These are phyloP conservation scores for Kregervanrija fluxuum DNA, from an alignment of 805 yeast genomes.

Conservation along the genomic window DNA sequence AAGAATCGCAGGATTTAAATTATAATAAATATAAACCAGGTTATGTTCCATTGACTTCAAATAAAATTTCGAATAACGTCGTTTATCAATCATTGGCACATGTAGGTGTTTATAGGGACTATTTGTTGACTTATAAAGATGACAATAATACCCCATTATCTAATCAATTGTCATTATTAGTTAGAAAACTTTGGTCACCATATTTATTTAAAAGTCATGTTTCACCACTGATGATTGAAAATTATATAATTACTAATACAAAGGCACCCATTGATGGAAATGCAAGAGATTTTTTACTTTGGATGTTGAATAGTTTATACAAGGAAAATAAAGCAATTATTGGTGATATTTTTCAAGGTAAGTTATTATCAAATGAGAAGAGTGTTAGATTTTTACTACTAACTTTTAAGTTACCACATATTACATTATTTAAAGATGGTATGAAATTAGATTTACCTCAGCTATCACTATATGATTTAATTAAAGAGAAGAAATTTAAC, in stretches of 20 bases:
- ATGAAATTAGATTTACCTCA: slow-evolving; percentile 43
- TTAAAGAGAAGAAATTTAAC: slow-evolving; percentile 35
- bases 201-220: slow-evolving; percentile 52
- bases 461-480: slow-evolving; percentile 34
- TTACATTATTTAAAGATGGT: slow-evolving; percentile 48
- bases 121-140: slow-evolving; percentile 27
- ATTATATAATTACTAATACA: slow-evolving; percentile 37
- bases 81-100: slow-evolving; percentile 52
- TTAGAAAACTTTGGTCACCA: slow-evolving; percentile 60
- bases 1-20: slow-evolving; percentile 33
- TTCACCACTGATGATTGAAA: slow-evolving; percentile 61
- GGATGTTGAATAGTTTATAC: slow-evolving; percentile 49
- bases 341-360: slow-evolving; percentile 46
- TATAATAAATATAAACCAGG: slow-evolving; percentile 51
- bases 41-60: slow-evolving; percentile 52
- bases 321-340: slow-evolving; percentile 25
- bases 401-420: slow-evolving; percentile 52
- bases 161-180: slow-evolving; percentile 36
- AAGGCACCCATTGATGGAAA: slow-evolving; percentile 32
- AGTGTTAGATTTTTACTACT: slow-evolving; percentile 43
- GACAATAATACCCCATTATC: slow-evolving; percentile 23
- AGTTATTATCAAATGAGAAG: slow-evolving; percentile 25
- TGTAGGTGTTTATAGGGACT: slow-evolving; percentile 41
- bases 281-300: slow-evolving; percentile 42
- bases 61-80: slow-evolving; percentile 48